These are phyloP conservation scores for Eleusine coracana DNA, from an alignment of 176 grass and related monocot species.

Conservation along the genomic window DNA sequence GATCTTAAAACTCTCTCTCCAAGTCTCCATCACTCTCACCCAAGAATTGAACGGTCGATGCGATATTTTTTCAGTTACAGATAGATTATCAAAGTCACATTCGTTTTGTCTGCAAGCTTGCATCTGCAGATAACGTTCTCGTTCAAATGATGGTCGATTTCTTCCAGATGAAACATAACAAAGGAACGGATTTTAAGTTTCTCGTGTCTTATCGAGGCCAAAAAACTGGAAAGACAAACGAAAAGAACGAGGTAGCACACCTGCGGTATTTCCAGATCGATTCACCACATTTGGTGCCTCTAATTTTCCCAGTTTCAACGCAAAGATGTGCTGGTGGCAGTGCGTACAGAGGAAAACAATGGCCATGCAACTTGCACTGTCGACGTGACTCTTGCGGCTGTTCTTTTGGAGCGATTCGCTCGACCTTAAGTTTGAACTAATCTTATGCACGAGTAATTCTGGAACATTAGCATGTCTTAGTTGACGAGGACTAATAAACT, in stretches of 20 bases:
- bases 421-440: neutral
- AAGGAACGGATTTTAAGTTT: neutral
- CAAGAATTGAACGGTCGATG: neutral
- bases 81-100: neutral
- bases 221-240: neutral
- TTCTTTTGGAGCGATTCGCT: constrained; percentile 10
- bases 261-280: neutral
- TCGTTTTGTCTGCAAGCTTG: neutral
- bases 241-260: neutral
- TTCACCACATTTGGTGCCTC: too few relatives aligned
- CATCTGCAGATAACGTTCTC: neutral
- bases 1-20: neutral
- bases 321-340: neutral
- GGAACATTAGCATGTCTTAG: neutral
- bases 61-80: neutral
- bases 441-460: neutral
- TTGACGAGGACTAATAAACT: constrained; percentile 1
- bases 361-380: constrained; percentile 17
- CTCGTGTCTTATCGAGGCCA: neutral
- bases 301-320: neutral
- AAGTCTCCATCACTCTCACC: neutral
- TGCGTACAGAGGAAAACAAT: neutral
- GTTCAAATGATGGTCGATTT: neutral
- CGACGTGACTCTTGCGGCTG: neutral
- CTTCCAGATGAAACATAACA: neutral